Conservation (phyloP, 1,284 basidiomycete genomes). For the Ustilago sp. region DNA sequence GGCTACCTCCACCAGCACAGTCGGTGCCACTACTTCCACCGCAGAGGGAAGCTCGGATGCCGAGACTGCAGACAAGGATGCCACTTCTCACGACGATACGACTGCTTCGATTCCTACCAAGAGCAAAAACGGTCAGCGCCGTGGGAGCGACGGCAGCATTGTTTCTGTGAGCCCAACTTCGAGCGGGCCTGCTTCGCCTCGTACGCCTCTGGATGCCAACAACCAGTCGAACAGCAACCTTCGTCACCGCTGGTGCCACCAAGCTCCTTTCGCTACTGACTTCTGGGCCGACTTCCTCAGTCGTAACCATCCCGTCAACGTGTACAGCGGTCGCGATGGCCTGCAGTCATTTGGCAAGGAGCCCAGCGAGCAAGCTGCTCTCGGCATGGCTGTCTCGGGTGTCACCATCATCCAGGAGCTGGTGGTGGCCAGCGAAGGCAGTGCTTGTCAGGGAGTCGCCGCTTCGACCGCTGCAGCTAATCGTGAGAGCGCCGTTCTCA, state of each 20-base stretch:
- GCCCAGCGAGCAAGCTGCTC: slow-evolving; percentile 65
- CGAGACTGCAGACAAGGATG: slow-evolving; percentile 13
- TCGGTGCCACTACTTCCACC: slow-evolving; percentile 6
- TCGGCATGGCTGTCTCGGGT: slow-evolving; percentile 67
- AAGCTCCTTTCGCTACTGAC: slow-evolving; percentile 68
- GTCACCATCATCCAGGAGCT: slow-evolving; percentile 70
- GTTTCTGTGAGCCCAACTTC: slow-evolving; percentile 44
- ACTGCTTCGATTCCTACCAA: slow-evolving; percentile 32
- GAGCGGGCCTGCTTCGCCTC: slow-evolving; percentile 43
- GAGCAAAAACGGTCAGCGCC: slow-evolving; percentile 33
- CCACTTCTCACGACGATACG: slow-evolving; percentile 8
- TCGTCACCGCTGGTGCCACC: slow-evolving; percentile 64
- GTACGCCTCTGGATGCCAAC: slow-evolving; percentile 47
- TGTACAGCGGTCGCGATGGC: slow-evolving; percentile 52
- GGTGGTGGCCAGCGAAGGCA: slow-evolving; percentile 63
- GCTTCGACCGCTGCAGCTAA: slow-evolving; percentile 4
- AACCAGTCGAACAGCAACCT: slow-evolving; percentile 32
- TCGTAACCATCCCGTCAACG: slow-evolving; percentile 67
- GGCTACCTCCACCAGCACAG: slow-evolving; percentile 18
- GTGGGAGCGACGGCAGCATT: slow-evolving; percentile 41
- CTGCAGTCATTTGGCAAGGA: slow-evolving; percentile 67
- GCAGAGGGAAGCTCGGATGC: slow-evolving; percentile 7
- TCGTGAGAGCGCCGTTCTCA: slow-evolving; percentile 31
- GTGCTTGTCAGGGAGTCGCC: slow-evolving; percentile 6
- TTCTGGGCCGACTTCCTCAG: slow-evolving; percentile 69